These are phyloP conservation scores for Dictyophora rubrovolvata DNA, from an alignment of 768 basidiomycete genomes.

Conservation along the genomic window DNA sequence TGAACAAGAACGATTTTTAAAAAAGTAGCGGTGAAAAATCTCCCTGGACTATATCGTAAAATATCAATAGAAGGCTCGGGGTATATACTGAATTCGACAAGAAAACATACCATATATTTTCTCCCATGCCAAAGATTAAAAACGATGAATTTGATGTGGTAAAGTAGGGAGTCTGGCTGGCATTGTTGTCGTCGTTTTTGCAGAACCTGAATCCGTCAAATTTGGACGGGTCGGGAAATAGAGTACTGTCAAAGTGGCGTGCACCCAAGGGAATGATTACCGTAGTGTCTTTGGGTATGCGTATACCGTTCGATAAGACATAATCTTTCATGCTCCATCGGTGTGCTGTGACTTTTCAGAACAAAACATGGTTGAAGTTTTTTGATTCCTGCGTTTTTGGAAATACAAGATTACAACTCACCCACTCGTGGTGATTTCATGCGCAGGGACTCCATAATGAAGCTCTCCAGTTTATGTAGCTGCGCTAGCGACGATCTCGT, in stretches of 20 bases:
- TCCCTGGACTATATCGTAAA: slow-evolving; percentile 9
- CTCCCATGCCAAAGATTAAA: slow-evolving; percentile 7
- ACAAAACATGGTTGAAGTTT: not conserved
- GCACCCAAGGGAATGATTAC: not conserved
- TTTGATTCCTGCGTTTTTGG: not conserved
- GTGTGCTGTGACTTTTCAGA: slow-evolving; percentile 5
- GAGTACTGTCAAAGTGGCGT: not conserved
- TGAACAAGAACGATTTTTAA: slow-evolving; percentile 11
- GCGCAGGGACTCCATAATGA: slow-evolving; percentile 21
- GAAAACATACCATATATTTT: slow-evolving; percentile 9
- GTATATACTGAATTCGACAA: not conserved
- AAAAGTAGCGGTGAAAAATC: slow-evolving; percentile 11
- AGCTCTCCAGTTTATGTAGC: slow-evolving; percentile 36
- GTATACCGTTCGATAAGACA: slow-evolving; percentile 9
- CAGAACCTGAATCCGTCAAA: slow-evolving; percentile 9
- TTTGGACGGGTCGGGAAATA: slow-evolving; percentile 11
- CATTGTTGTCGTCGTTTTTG: not conserved
- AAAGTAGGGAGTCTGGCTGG: not conserved
- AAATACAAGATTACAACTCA: not conserved
- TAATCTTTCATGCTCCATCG: slow-evolving; percentile 5
- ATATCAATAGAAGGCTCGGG: not conserved
- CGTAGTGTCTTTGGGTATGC: slow-evolving; percentile 7
- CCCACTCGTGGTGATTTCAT: not conserved
- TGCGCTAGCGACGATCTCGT: slow-evolving; percentile 25
- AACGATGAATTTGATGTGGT: slow-evolving; percentile 2